Conservation (phyloP, 2,329 filamentous ascomycete genomes). For the Uncinocarpus reesii region DNA sequence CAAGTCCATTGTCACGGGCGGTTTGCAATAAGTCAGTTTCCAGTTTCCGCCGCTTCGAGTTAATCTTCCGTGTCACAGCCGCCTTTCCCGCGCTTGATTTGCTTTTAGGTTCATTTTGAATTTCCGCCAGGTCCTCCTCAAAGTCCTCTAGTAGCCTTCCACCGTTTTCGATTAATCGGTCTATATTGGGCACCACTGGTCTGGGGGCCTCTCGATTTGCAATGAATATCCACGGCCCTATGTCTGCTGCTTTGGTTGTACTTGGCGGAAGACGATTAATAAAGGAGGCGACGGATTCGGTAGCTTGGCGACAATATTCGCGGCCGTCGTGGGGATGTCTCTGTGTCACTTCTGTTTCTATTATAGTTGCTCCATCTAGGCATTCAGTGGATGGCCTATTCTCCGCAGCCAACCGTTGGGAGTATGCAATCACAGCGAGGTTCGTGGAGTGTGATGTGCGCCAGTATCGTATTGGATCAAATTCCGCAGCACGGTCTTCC, state of each 20-base stretch:
- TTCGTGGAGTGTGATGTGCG: constrained; percentile 23
- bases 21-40: constrained; percentile 49
- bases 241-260: constrained; percentile 42
- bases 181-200: constrained; percentile 19
- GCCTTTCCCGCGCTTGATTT: constrained; percentile 33
- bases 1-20: constrained; percentile 49
- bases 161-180: constrained; percentile 45
- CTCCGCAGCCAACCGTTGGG: background rate
- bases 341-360: constrained; percentile 10
- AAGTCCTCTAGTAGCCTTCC: constrained; percentile 45
- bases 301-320: constrained; percentile 44
- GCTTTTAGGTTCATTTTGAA: constrained; percentile 43
- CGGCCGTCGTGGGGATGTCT: constrained; percentile 16
- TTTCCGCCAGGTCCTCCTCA: constrained; percentile 37
- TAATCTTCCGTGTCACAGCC: constrained; percentile 30
- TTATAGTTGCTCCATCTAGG: background rate
- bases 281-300: constrained; percentile 56
- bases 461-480: constrained; percentile 46
- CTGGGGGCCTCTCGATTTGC: constrained; percentile 50
- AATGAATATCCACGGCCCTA: constrained; percentile 61
- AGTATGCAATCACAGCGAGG: constrained; percentile 28
- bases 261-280: constrained; percentile 57
- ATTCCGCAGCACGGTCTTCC: constrained; percentile 41
- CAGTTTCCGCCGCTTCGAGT: constrained; percentile 34
- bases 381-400: background rate